Percentiles rank a stretch among this genome's conserved stretches.
phyloP scores from a whole-genome alignment of 2,329 filamentous ascomycete species.

The Aspergillus tubingensis region DNA sequence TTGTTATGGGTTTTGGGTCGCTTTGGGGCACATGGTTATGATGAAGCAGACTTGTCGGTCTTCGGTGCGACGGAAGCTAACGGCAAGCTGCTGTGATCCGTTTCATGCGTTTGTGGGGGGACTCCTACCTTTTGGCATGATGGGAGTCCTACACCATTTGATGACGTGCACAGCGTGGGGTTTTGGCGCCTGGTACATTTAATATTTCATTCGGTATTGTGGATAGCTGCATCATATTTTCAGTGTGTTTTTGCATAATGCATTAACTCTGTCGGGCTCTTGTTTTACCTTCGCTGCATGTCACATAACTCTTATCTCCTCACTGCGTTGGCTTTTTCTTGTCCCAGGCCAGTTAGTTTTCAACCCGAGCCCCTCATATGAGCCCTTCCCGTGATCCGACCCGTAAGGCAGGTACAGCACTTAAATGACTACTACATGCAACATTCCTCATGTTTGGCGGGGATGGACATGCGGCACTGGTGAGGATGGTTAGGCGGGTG shows the following conservation, averaged over 20 bases:
- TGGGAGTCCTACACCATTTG: slow-evolving; percentile 22
- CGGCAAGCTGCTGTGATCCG: slow-evolving; percentile 8
- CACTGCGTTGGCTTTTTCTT: background rate
- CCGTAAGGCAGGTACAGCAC: background rate
- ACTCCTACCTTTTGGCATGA: slow-evolving; percentile 16
- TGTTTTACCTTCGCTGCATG: background rate
- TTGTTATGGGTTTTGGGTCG: slow-evolving; percentile 10
- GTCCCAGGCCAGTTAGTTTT: no score
- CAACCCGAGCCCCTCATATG: background rate
- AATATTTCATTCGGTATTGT: slow-evolving; percentile 19
- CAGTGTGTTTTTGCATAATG: slow-evolving; percentile 21
- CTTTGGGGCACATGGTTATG: slow-evolving; percentile 9
- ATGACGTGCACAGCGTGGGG: slow-evolving; percentile 47
- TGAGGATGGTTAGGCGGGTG: slow-evolving; percentile 11
- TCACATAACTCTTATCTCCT: background rate
- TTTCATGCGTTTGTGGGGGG: slow-evolving; percentile 13
- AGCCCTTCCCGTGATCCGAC: background rate
- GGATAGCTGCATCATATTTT: slow-evolving; percentile 24
- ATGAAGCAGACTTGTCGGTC: slow-evolving; percentile 14
- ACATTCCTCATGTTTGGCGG: slow-evolving; percentile 4
- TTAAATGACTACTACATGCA: background rate
- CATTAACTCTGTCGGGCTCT: slow-evolving; percentile 15
- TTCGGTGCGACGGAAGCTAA: slow-evolving; percentile 8
- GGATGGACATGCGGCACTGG: slow-evolving; percentile 13
- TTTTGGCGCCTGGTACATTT: slow-evolving; percentile 42